Conservation (phyloP, 345 rosid genomes). For the Nephelium lappaceum region DNA sequence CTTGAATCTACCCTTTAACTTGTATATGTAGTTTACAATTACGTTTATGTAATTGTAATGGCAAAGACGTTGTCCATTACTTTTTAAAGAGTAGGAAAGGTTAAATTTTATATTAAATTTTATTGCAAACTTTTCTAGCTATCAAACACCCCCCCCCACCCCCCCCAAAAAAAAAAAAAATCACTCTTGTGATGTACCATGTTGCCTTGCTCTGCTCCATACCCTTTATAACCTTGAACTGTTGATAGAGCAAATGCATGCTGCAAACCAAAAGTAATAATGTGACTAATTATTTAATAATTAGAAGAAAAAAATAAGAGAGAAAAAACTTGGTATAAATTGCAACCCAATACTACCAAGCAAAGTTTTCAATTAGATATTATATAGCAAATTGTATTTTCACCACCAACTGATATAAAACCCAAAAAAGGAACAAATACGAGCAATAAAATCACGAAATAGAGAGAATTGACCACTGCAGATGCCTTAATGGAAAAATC, state of each 20-base stretch:
- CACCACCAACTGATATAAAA: not conserved
- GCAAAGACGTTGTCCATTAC: no score
- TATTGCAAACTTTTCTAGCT: not conserved
- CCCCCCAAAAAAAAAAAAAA: no score
- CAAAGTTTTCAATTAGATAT: not conserved
- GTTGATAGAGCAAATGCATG: slow-evolving; percentile 46
- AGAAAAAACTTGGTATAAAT: not conserved
- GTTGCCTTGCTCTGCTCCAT: slow-evolving; percentile 70
- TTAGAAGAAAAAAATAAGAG: not conserved
- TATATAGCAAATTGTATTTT: not conserved
- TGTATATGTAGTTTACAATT: no score
- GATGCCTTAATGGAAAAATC: not conserved
- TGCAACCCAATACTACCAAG: not conserved
- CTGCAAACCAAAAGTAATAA: slow-evolving; percentile 28
- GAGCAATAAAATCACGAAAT: no score
- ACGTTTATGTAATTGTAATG: no score
- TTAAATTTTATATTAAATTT: no score
- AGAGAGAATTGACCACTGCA: no score
- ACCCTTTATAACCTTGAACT: slow-evolving; percentile 49
- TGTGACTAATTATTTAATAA: not conserved
- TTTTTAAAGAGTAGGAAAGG: no score
- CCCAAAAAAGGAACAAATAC: not conserved
- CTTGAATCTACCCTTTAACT: no score
- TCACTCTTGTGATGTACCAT: no score
- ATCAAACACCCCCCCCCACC: no score